Conservation (phyloP, 1,284 basidiomycete genomes). For the Puccinia novopanici region DNA sequence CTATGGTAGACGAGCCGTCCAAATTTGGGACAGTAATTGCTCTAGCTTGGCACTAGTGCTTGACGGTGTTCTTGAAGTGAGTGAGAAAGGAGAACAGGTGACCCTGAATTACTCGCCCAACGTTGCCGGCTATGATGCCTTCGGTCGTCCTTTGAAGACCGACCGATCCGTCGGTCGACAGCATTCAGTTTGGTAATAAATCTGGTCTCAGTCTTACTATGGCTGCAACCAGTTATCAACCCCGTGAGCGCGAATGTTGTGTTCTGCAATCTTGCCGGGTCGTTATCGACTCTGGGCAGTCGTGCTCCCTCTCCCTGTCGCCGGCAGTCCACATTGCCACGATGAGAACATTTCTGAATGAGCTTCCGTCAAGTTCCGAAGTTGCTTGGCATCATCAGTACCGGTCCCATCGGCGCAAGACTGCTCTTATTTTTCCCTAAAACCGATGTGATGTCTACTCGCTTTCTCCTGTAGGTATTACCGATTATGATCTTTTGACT, state of each 20-base stretch:
- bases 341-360: not conserved
- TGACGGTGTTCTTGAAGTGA: not conserved
- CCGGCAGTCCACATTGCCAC: not conserved
- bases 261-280: slow-evolving; percentile 9
- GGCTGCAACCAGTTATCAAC: not conserved
- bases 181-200: not conserved
- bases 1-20: no score
- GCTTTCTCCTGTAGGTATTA: not conserved
- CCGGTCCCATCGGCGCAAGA: not conserved
- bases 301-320: not conserved
- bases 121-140: not conserved
- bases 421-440: no score
- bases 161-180: not conserved
- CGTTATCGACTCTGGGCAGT: slow-evolving; percentile 3
- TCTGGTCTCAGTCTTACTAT: not conserved
- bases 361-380: not conserved
- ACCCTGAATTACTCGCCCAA: not conserved
- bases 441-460: not conserved
- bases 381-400: not conserved
- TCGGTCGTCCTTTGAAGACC: not conserved
- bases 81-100: not conserved
- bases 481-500: not conserved
- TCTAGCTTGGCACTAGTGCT: no score
- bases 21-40: no score
- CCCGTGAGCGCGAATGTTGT: not conserved